Evolutionary conservation across 2,329 filamentous ascomycete genomes (phyloP), one percentile per base, ranked within the genome.

Genomic region (Aspergillus melleus): DNA sequence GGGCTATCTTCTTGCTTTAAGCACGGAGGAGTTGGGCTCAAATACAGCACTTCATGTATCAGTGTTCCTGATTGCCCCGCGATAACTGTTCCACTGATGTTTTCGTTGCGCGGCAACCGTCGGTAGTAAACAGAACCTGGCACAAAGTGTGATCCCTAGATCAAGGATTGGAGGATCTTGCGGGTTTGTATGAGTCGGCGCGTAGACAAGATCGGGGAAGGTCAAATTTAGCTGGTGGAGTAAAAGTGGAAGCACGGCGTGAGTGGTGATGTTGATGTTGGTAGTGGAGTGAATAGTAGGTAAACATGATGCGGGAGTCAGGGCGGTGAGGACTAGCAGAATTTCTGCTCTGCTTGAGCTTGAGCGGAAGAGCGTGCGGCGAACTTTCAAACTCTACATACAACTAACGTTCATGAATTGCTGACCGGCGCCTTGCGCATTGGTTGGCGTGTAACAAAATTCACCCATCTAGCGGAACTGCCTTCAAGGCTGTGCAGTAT

Each of bases 71-170:
- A 29, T 30, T 16, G 24, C 16, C 29, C 19, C 36, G 39, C 36
- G 30, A 39, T 36, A 20, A 42, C 30, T 20, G 19, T 52, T 36
- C 29, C 9, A 2, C 16, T 26, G 36, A 42, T 36, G 36, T 39
- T 19, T 63, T 68, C 61, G 70, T 73, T 73, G 72, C 68, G 68
- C 61, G 63, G 70, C 70, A 73, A 73, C 71, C 6, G 36, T 42
- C 36, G 16, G 36, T 42, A 47, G 53, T 20, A 49, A 52, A 44
- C 9, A 55, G 52, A 29, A 29, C 64, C 68, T 68, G 58, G 58
- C 54, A 49, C 51, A 36, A 24, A 19, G 50, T 5, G 14, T 36
- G 10, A 16, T 12, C 14, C 11, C 32, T 12, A 16, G 14, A 10
- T 16, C 32, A 12, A 16, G 14, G 32, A 36, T 36, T 14, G 32